Conservation (phyloP, 1,284 basidiomycete species). For the Prillingera fragicola region DNA sequence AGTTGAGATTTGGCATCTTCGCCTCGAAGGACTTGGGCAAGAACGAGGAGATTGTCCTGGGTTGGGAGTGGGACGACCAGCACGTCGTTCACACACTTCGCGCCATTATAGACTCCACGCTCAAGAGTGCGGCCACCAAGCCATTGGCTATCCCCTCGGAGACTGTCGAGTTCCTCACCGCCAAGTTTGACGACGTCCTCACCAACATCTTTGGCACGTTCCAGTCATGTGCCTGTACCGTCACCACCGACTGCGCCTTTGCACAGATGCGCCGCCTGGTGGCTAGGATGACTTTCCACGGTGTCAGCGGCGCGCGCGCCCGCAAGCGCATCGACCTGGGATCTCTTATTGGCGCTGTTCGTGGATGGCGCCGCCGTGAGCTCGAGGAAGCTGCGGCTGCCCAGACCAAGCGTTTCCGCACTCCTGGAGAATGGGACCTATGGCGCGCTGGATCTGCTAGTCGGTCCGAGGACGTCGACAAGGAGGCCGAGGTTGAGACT, state of each 20-base stretch:
- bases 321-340: slow-evolving; percentile 55
- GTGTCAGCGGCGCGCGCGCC: slow-evolving; percentile 17
- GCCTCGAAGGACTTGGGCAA: slow-evolving; percentile 69
- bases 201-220: slow-evolving; percentile 68
- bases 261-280: slow-evolving; percentile 63
- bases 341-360: slow-evolving; percentile 59
- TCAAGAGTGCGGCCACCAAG: slow-evolving; percentile 17
- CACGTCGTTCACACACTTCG: slow-evolving; percentile 73
- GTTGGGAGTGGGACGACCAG: slow-evolving; percentile 96
- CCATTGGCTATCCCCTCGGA: slow-evolving; percentile 17
- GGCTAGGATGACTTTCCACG: slow-evolving; percentile 15
- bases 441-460: slow-evolving; percentile 12
- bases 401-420: slow-evolving; percentile 14
- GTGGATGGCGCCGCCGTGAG: slow-evolving; percentile 57
- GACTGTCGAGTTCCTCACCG: slow-evolving; percentile 44
- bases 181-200: slow-evolving; percentile 64
- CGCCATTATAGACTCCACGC: slow-evolving; percentile 27
- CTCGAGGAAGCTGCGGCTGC: slow-evolving; percentile 35
- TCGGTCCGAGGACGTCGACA: neutral
- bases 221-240: slow-evolving; percentile 69
- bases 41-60: slow-evolving; percentile 81
- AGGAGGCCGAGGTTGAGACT: slow-evolving; percentile 2
- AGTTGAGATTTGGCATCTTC: slow-evolving; percentile 75
- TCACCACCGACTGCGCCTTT: slow-evolving; percentile 61
- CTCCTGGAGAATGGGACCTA: slow-evolving; percentile 17